A percentile compares a stretch with the other conserved stretches of the same genome.
phyloP scores from a whole-genome alignment of 805 yeast genomes.

The Danielia oregonensis region DNA sequence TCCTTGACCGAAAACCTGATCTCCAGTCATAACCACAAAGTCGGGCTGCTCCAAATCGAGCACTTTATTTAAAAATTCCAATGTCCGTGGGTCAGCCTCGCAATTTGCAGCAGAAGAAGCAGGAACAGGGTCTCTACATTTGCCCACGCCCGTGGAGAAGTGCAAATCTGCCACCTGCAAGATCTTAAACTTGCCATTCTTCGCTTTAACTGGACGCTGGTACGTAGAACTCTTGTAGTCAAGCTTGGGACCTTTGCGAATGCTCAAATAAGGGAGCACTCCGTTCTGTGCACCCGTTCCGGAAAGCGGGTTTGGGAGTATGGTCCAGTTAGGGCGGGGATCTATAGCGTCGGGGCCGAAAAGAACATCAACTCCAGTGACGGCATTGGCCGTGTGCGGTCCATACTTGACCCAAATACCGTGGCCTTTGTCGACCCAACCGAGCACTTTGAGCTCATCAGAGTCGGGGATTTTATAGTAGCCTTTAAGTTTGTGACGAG shows the following conservation, averaged over 20 bases:
- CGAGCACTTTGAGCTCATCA: constrained; percentile 32
- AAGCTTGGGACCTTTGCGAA: constrained; percentile 31
- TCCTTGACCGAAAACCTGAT: constrained; percentile 79
- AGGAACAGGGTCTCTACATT: constrained; percentile 73
- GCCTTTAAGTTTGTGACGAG: constrained; percentile 17
- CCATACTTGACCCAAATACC: constrained; percentile 65
- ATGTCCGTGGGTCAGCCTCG: constrained; percentile 74
- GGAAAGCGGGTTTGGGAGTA: constrained; percentile 24
- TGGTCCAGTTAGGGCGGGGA: constrained; percentile 70
- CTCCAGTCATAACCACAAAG: constrained; percentile 84
- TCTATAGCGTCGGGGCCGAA: constrained; percentile 74
- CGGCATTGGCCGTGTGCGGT: constrained; percentile 29
- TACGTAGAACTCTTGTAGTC: constrained; percentile 24
- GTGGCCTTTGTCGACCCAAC: constrained; percentile 45
- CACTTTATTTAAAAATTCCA: constrained; percentile 55
- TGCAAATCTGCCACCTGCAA: constrained; percentile 91
- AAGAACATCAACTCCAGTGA: constrained; percentile 62
- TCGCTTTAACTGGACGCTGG: constrained; percentile 28
- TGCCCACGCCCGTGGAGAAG: constrained; percentile 78
- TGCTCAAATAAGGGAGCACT: constrained; percentile 25
- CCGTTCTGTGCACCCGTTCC: constrained; percentile 19
- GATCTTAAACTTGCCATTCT: constrained; percentile 62
- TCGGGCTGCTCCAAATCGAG: constrained; percentile 80
- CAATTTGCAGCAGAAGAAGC: constrained; percentile 47
- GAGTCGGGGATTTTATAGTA: constrained; percentile 28